Base-by-base conservation (phyloP, 768 basidiomycete species). In the Epithele typhae region DNA sequence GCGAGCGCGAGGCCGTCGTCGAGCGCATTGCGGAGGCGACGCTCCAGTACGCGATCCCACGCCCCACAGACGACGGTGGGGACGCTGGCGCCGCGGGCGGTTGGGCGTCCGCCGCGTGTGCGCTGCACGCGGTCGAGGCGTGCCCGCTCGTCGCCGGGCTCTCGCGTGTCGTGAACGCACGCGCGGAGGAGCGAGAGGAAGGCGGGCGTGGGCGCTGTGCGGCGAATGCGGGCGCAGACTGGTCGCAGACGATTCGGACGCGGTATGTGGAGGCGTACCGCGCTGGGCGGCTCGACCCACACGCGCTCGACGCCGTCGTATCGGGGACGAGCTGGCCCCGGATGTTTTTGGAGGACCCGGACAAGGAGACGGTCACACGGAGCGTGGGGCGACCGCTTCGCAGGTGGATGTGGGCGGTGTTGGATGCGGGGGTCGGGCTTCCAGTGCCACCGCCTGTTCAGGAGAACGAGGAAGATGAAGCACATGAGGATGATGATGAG, bases 281-380 rank as follows among this genome's bases (percentile, higher is more conserved):
- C 42, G 59, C 57, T 1, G 87, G 86, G 3, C 60, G 62, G 1
- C 62, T 91, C 17, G 69, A 77, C 15, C 76, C 83, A 2, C 73
- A 76, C 48, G 64, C 78, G 23, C 61, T 84, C 60, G 83, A 90
- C 53, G 59, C 74, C 4, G 61, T 90, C 43, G 77, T 65, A 46
- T 80, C 83, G 0, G 77, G 74, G 15, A 80, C 85, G 1, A 81
- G 71, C 47, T 91, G 86, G 85, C 79, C 84, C 4, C 68, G 72
- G 25, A 59, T 82, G n/a, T 89, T 87, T 60, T 73, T 92, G 17
- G 89, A 92, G 50, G 76, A 81, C 53, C 89, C 89, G 0, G 88
- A 92, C 61, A 41, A 75, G 24, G 85, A 88, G 60, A 79, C 78
- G 0, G 82, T 84, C 10, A 68, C 77, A 17, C 66, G 78, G 46